Evolutionary conservation across 78 protist species (phyloP).

Genomic region (Creolimax fragrantissima): DNA sequence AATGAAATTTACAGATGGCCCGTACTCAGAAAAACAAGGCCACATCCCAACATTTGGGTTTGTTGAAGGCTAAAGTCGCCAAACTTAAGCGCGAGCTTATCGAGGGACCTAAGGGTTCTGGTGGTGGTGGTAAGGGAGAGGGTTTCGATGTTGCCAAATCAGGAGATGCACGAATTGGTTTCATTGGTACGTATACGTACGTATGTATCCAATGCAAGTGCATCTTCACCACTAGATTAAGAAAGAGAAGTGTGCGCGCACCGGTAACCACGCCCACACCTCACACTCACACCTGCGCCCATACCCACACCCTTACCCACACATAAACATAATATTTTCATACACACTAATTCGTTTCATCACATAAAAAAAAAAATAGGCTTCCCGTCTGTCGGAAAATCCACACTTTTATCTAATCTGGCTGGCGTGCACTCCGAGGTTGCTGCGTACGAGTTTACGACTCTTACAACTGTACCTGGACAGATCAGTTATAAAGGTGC

Average conservation of each 20-base stretch:
- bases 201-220: background rate
- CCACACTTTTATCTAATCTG: constrained; percentile 85
- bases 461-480: constrained; percentile 97
- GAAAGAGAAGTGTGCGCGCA: too few relatives aligned
- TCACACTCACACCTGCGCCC: background rate
- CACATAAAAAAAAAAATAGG: too few relatives aligned
- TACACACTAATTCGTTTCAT: background rate
- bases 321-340: background rate
- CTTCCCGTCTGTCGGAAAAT: constrained; percentile 99
- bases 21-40: constrained; percentile 97
- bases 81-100: constrained; percentile 58
- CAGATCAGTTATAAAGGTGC: constrained; percentile 87
- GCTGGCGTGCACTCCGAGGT: constrained; percentile 77
- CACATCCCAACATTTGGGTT: constrained; percentile 50
- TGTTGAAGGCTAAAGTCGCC: constrained; percentile 86
- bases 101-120: background rate
- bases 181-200: background rate
- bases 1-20: too few relatives aligned
- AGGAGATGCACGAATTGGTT: constrained; percentile 76
- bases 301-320: background rate
- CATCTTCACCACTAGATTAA: constrained; percentile 40
- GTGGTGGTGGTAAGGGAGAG: constrained; percentile 47
- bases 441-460: constrained; percentile 98
- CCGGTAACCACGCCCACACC: too few relatives aligned
- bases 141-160: constrained; percentile 92